Evolutionary conservation across 2,329 filamentous ascomycete genomes (phyloP), one percentile per base, ranked within the genome.

Genomic region (Fusarium devonianum): DNA sequence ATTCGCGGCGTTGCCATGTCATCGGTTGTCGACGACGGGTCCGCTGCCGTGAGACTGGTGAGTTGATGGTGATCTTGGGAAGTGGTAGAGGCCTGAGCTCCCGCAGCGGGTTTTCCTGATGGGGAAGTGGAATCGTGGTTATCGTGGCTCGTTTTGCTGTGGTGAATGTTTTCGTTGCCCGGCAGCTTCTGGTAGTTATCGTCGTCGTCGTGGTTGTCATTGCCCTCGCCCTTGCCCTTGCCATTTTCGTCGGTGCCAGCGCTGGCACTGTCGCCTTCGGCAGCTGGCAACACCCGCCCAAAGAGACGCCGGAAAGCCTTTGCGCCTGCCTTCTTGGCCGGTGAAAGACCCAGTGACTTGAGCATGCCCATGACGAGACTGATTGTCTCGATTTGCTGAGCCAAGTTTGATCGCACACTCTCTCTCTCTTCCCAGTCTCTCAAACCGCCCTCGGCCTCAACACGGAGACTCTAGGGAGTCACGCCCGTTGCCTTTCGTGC

Each of bases 301-400:
- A 72, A 67, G 42, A 70, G 56, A 46, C 60, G 65, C 14, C 69
- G 69, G 13, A 72, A 44, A 23, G 62, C 60, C 35, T 59, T 66
- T 22, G 64, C 54, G 29, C 63, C 54, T 66, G 63, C 67, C 45
- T 62, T 62, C 49, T 61, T 69, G 59, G 67, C 67, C 42, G 63
- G 61, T 52, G 62, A 67, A 57, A 70, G 60, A 32, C 67, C 57
- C 7, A 69, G 42, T 35, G 62, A 65, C 53, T 67, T 69, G 40
- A 68, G 42, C 34, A 66, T 58, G 30, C 64, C 48, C 60, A 69
- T 69, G 23, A n/a, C n/a, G n/a, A n/a, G n/a, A n/a, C n/a, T n/a
- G n/a, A 29, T 35, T 35, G 44, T 16, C 19, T 39, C 22, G 12
- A 14, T 51, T 33, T 39, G 22, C n/a, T n/a, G n/a, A n/a, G n/a